Conservation (phyloP, 108 stramenopile species). For the Hondaea fermentalgiana region DNA sequence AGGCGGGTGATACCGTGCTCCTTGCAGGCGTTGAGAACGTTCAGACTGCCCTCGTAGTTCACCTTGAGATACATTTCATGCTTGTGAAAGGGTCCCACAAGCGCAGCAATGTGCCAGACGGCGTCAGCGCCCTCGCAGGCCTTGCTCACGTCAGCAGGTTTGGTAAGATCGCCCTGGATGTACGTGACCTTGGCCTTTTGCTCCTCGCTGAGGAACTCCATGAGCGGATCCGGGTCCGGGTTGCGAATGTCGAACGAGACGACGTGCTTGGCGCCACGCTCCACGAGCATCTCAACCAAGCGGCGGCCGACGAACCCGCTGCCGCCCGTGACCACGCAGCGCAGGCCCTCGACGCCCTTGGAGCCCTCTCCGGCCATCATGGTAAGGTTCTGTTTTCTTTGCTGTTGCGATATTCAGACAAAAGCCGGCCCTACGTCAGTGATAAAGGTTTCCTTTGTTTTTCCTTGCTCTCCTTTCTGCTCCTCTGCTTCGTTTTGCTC, state of each 20-base stretch:
- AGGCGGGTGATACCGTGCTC: conserved; percentile 70
- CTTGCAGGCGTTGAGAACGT: conserved; percentile 50
- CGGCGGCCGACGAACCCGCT: conserved; percentile 84
- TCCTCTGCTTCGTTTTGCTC: too few relatives aligned
- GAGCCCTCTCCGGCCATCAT: neutral
- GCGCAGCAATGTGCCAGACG: conserved; percentile 88
- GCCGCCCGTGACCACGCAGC: conserved; percentile 76
- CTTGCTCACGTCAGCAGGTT: conserved; percentile 59
- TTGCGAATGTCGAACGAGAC: conserved; percentile 78
- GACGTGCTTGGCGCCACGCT: conserved; percentile 77
- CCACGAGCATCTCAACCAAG: conserved; percentile 91
- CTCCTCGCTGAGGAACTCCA: conserved; percentile 23
- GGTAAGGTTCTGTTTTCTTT: neutral
- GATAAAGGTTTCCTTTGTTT: too few relatives aligned
- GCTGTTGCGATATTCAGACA: too few relatives aligned
- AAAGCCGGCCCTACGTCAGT: too few relatives aligned
- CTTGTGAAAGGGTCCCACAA: conserved; percentile 88
- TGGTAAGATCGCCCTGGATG: conserved; percentile 63
- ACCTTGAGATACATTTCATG: conserved; percentile 42
- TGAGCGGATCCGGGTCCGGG: conserved; percentile 50
- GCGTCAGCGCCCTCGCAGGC: conserved; percentile 68
- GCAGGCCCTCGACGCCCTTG: conserved; percentile 28
- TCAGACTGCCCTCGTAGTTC: conserved; percentile 26
- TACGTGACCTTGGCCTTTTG: neutral
- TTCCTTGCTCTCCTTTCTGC: neutral